Evolutionary conservation across 1,139 yeast genomes (phyloP).

Genomic region (Geotrichum reessii): DNA sequence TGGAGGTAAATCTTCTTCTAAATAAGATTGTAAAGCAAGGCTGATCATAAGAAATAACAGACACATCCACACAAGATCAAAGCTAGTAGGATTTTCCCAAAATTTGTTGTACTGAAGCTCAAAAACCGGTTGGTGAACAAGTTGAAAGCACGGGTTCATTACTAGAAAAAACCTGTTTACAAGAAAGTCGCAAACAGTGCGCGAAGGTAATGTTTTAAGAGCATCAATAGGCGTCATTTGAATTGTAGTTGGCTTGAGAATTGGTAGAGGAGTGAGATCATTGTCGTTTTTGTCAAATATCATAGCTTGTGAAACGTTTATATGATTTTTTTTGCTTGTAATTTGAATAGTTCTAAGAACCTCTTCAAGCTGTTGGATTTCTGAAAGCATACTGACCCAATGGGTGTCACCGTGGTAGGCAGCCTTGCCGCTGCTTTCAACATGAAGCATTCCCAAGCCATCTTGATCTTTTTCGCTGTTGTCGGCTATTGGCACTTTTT

Average conservation of each 20-base stretch:
- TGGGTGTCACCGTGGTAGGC: slow-evolving; percentile 37
- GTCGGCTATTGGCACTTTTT: slow-evolving; percentile 9
- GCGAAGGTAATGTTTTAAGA: slow-evolving; percentile 28
- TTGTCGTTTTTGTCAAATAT: slow-evolving; percentile 6
- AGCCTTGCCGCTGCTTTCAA: slow-evolving; percentile 33
- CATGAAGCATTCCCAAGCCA: slow-evolving; percentile 33
- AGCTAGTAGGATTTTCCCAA: slow-evolving; percentile 30
- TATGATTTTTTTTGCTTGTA: background rate
- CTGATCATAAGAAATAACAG: slow-evolving; percentile 30
- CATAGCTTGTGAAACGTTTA: slow-evolving; percentile 13
- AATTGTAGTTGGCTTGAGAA: background rate
- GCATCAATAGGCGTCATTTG: slow-evolving; percentile 22
- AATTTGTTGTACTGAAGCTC: slow-evolving; percentile 28
- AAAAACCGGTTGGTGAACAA: slow-evolving; percentile 31
- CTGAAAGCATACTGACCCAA: slow-evolving; percentile 34
- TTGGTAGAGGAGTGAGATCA: background rate
- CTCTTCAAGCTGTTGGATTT: slow-evolving; percentile 22
- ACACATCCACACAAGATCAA: slow-evolving; percentile 33
- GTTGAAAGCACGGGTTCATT: slow-evolving; percentile 29
- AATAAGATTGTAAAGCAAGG: slow-evolving; percentile 29
- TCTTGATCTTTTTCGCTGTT: background rate
- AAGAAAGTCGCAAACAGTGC: slow-evolving; percentile 27
- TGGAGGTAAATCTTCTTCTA: slow-evolving; percentile 23
- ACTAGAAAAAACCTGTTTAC: slow-evolving; percentile 31
- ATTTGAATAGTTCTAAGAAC: background rate